phyloP scores from a whole-genome alignment of 2,329 filamentous ascomycete genomes.

The Westerdykella sp. region DNA sequence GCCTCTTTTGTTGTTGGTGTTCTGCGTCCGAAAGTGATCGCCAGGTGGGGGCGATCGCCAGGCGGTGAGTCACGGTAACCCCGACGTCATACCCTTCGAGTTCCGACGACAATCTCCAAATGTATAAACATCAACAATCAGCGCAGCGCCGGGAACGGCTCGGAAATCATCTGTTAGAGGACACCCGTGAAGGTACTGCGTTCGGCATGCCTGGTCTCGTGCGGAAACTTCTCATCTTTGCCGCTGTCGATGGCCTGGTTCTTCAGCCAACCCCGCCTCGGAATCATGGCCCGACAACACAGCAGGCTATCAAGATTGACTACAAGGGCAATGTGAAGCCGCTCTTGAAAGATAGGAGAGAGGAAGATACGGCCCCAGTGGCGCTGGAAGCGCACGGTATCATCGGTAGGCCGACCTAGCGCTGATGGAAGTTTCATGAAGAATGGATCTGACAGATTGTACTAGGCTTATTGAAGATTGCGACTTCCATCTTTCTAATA shows the following conservation, averaged over 20 bases:
- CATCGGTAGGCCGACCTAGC: slow-evolving; percentile 44
- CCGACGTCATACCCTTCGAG: no score
- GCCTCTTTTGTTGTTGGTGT: no score
- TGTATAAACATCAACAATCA: no score
- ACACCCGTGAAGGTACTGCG: no score
- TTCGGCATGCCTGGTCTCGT: slow-evolving; percentile 64
- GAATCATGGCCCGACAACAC: slow-evolving; percentile 47
- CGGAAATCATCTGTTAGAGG: no score
- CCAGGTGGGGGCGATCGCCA: no score
- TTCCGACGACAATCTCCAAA: no score
- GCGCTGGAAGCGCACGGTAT: slow-evolving; percentile 47
- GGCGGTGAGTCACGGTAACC: no score
- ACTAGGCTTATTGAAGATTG: slow-evolving; percentile 75
- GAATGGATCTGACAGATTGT: slow-evolving; percentile 1
- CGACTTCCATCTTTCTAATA: slow-evolving; percentile 75
- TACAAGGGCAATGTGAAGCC: slow-evolving; percentile 57
- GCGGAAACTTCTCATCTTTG: slow-evolving; percentile 73
- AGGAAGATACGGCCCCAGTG: slow-evolving; percentile 33
- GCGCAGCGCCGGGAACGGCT: no score
- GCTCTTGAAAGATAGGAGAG: slow-evolving; percentile 37
- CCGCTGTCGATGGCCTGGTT: slow-evolving; percentile 74
- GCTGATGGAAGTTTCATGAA: background rate
- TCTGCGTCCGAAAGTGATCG: no score
- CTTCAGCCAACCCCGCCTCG: slow-evolving; percentile 63
- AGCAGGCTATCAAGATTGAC: slow-evolving; percentile 59